Percentiles rank a stretch among this genome's conserved stretches.
Evolutionary conservation across 768 basidiomycete species (phyloP).

Genomic region (Gloeophyllum trabeum): DNA sequence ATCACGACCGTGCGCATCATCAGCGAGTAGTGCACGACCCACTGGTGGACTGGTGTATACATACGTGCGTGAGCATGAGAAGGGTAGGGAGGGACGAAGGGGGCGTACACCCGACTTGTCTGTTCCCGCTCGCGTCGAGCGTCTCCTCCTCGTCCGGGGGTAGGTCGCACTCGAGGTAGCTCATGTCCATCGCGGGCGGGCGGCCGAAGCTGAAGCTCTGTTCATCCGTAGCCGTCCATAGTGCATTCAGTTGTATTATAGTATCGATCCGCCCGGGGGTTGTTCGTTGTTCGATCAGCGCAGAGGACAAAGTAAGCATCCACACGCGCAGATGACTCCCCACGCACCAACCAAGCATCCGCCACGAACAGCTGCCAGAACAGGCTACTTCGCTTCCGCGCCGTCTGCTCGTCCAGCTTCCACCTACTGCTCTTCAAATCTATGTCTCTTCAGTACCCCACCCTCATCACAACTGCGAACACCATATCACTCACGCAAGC

Average conservation of each 20-base stretch:
- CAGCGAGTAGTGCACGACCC: constrained; percentile 38
- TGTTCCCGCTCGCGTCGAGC: too few species aligned
- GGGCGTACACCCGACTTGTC: too few species aligned
- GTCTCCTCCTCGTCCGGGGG: constrained; percentile 8
- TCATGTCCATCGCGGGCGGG: constrained; percentile 12
- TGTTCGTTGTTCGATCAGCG: too few species aligned
- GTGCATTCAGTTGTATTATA: not conserved
- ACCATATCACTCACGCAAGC: too few species aligned
- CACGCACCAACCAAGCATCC: constrained; percentile 50
- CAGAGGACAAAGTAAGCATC: too few species aligned
- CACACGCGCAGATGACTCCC: too few species aligned
- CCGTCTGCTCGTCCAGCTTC: constrained; percentile 34
- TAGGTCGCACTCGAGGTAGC: constrained; percentile 15
- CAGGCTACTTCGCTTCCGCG: constrained; percentile 37
- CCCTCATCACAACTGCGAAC: too few species aligned
- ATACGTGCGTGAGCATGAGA: too few species aligned
- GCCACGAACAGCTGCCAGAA: constrained; percentile 63
- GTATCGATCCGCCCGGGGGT: too few species aligned
- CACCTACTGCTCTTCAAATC: constrained; percentile 53
- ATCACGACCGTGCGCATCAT: constrained; percentile 32
- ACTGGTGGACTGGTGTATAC: constrained; percentile 31
- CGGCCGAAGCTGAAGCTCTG: constrained; percentile 17
- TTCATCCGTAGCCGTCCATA: not conserved
- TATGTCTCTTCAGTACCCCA: too few species aligned
- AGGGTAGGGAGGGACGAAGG: too few species aligned